Base-by-base conservation (phyloP, 495 filamentous ascomycete genomes). In the Xylaria intraflava region DNA sequence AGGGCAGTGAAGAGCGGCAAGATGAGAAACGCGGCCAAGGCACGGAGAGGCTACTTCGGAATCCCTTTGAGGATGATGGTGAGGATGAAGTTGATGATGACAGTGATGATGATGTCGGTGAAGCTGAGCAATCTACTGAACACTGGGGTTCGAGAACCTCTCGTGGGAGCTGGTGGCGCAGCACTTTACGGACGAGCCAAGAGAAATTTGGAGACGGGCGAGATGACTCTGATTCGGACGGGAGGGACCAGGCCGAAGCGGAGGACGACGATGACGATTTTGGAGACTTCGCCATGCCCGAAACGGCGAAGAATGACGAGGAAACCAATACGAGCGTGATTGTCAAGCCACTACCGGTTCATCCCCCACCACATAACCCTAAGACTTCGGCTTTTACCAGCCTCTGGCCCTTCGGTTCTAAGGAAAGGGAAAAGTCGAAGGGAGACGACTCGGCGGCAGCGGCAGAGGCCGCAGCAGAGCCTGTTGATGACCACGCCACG, bases 241-340 rank as follows among this genome's bases (percentile, higher is more conserved):
- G 69, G 19, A 68, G 69, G 14, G 69, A 66, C 27, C 63, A 59
- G 6, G 64, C 58, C 12, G 44, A 29, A 31, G 45, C 36, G 4
- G 69, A 70, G 16, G 73, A 74, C 19, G 73, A 74, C 7, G 70
- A 73, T 30, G 75, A 76, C 44, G 75, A 78, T 53, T 77, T 76
- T 59, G 75, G 74, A 12, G 76, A 78, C 49, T 78, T 78, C 57
- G 74, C 74, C 62, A 76, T 78, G 72, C 69, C 73, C 45, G 75
- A 78, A 58, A 72, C 69, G 12, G 66, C 66, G 14, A 66, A 63
- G 50, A 61, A 56, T 8, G 53, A 45, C 31, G 49, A 56, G 45
- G 51, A 61, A 33, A 53, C 46, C 24, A 65, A 59, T 14, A 57
- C 55, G 5, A 49, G 67, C 11, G 72, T 71, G 7, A 72, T 78